Evolutionary conservation across 1,284 basidiomycete genomes (phyloP).

Genomic region (Sporisorium scitamineum): DNA sequence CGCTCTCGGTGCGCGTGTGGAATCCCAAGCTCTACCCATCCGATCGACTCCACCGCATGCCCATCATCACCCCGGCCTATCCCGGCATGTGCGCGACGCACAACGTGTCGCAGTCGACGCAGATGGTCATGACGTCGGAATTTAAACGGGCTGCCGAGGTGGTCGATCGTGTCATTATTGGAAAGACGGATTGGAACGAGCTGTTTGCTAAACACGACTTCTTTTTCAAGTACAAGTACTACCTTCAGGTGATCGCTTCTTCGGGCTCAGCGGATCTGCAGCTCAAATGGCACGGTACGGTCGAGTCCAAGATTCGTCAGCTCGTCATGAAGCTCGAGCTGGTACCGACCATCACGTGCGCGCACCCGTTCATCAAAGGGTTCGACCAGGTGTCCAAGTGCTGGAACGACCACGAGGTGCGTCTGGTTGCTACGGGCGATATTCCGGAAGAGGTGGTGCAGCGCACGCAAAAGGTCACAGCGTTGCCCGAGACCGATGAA

Average conservation of each 20-base stretch:
- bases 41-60: slow-evolving; percentile 95
- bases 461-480: slow-evolving; percentile 57
- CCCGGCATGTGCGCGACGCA: slow-evolving; percentile 99
- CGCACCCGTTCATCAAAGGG: slow-evolving; percentile 94
- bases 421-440: slow-evolving; percentile 63
- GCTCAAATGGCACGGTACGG: slow-evolving; percentile 95
- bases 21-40: slow-evolving; percentile 96
- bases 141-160: slow-evolving; percentile 94
- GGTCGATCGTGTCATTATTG: slow-evolving; percentile 89
- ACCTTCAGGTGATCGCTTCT: slow-evolving; percentile 96
- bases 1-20: slow-evolving; percentile 93
- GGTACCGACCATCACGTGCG: slow-evolving; percentile 88
- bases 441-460: slow-evolving; percentile 63
- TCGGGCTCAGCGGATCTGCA: slow-evolving; percentile 82
- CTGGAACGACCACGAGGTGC: slow-evolving; percentile 77
- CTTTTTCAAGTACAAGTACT: slow-evolving; percentile 96
- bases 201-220: slow-evolving; percentile 95
- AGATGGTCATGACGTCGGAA: slow-evolving; percentile 95
- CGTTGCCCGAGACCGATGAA: slow-evolving; percentile 56
- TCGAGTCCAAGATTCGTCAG: slow-evolving; percentile 95
- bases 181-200: slow-evolving; percentile 80
- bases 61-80: slow-evolving; percentile 99
- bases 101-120: slow-evolving; percentile 94
- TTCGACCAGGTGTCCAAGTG: slow-evolving; percentile 90
- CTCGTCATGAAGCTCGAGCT: slow-evolving; percentile 97